phyloP scores from a whole-genome alignment of 2,329 filamentous ascomycete genomes.

The Penicillium sp. region DNA sequence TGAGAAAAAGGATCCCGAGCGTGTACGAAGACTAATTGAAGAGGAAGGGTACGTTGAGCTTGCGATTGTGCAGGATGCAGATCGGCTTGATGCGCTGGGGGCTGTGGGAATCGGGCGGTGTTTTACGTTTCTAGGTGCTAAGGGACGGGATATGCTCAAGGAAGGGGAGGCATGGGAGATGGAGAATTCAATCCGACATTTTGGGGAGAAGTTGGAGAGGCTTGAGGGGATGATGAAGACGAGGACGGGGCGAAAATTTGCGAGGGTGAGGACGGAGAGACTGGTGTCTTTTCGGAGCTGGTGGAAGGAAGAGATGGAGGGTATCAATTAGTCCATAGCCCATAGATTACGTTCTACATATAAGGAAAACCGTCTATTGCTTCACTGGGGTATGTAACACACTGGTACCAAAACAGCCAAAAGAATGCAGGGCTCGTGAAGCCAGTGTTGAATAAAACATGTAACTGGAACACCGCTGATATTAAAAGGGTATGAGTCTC shows the following conservation, averaged over 20 bases:
- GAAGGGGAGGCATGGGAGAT: slow-evolving; percentile 52
- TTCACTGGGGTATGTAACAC: slow-evolving; percentile 12
- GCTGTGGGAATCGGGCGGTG: slow-evolving; percentile 80
- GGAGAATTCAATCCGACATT: slow-evolving; percentile 72
- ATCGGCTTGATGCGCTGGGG: slow-evolving; percentile 88
- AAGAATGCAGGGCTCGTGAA: background rate
- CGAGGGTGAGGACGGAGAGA: slow-evolving; percentile 54
- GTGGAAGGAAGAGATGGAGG: slow-evolving; percentile 58
- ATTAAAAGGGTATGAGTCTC: slow-evolving; percentile 9
- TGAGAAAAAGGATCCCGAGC: slow-evolving; percentile 15
- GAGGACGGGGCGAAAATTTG: slow-evolving; percentile 55
- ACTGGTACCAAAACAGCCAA: slow-evolving; percentile 7
- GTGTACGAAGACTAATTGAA: slow-evolving; percentile 64
- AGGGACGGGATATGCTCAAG: slow-evolving; percentile 32
- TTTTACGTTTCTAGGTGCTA: slow-evolving; percentile 75
- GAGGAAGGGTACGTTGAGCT: slow-evolving; percentile 67
- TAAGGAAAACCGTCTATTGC: slow-evolving; percentile 5
- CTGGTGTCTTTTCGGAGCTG: slow-evolving; percentile 56
- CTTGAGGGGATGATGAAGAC: slow-evolving; percentile 68
- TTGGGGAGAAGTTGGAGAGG: slow-evolving; percentile 74
- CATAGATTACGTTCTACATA: background rate
- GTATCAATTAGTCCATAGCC: background rate
- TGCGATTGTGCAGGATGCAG: slow-evolving; percentile 88
- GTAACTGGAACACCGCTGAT: background rate
- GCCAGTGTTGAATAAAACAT: slow-evolving; percentile 9